A percentile compares a stretch with the other conserved stretches of the same genome.
Conservation (phyloP, 2,329 filamentous ascomycete genomes). For the Aspergillus sp. region DNA sequence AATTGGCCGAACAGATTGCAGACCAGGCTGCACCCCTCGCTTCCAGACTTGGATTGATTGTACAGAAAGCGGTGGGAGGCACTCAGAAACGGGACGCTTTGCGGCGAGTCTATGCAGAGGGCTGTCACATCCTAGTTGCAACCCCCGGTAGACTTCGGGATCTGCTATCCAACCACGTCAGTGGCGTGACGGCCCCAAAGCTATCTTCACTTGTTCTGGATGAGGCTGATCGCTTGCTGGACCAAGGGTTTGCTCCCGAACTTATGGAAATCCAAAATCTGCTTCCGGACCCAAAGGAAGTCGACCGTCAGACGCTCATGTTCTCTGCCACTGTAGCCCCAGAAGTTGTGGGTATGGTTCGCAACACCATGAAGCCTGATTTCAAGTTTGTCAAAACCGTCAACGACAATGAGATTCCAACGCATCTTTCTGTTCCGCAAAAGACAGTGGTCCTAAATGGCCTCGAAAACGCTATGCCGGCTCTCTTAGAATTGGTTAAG, state of each 20-base stretch:
- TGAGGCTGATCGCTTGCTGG: conserved; percentile 67
- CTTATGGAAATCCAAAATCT: conserved; percentile 60
- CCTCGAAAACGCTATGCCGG: conserved; percentile 74
- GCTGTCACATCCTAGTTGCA: conserved; percentile 85
- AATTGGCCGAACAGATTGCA: conserved; percentile 65
- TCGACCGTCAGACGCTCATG: conserved; percentile 83
- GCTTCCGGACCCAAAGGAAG: conserved; percentile 63
- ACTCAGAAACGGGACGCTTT: conserved; percentile 74
- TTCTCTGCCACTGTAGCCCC: conserved; percentile 91
- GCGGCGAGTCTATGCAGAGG: conserved; percentile 64
- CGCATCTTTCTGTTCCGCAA: conserved; percentile 82
- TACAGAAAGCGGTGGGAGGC: conserved; percentile 85
- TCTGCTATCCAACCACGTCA: conserved; percentile 65
- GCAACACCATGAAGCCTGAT: conserved; percentile 72
- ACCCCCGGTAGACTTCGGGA: conserved; percentile 88
- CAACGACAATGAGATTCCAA: conserved; percentile 74
- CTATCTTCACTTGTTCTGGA: conserved; percentile 63
- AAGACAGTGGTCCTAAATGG: conserved; percentile 65
- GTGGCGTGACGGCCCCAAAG: conserved; percentile 63
- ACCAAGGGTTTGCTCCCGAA: conserved; percentile 67
- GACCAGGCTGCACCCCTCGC: conserved; percentile 71
- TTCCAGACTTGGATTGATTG: conserved; percentile 63
- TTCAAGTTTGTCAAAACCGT: conserved; percentile 95
- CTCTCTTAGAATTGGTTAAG: conserved; percentile 72
- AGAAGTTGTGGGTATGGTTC: conserved; percentile 77